Conservation (phyloP, 2,329 filamentous ascomycete genomes). For the Diaporthe citriasiana region DNA sequence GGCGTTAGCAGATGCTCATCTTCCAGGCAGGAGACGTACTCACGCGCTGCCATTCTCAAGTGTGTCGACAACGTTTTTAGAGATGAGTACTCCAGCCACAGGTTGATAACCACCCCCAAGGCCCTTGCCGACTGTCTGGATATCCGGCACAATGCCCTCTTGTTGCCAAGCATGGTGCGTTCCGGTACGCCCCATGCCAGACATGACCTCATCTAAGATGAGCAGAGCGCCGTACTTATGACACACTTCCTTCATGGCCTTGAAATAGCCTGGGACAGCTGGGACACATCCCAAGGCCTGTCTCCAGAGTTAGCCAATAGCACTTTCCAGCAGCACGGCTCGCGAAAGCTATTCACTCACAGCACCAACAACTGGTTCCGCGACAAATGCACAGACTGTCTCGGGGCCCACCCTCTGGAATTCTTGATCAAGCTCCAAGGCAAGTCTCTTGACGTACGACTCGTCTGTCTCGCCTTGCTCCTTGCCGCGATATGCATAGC, state of each 20-base stretch:
- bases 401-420: conserved; percentile 75
- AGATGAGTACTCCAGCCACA: conserved; percentile 71
- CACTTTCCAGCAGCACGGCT: background rate
- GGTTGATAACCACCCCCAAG: conserved; percentile 73
- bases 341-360: conserved; percentile 57
- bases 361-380: conserved; percentile 81
- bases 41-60: conserved; percentile 57
- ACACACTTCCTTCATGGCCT: conserved; percentile 67
- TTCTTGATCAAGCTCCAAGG: conserved; percentile 75
- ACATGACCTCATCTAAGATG: conserved; percentile 77
- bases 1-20: conserved; percentile 17
- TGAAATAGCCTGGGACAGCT: conserved; percentile 66
- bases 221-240: conserved; percentile 68
- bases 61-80: conserved; percentile 61
- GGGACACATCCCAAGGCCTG: conserved; percentile 67
- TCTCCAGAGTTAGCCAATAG: background rate
- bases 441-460: conserved; percentile 72
- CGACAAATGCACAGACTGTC: conserved; percentile 79
- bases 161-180: conserved; percentile 75
- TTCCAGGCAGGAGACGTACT: conserved; percentile 43
- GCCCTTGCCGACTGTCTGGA: conserved; percentile 74
- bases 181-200: conserved; percentile 73
- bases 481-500: conserved; percentile 74
- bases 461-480: conserved; percentile 64
- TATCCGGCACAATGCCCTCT: conserved; percentile 70